Conservation (phyloP, 345 rosid species). For the Linum trigynum region DNA sequence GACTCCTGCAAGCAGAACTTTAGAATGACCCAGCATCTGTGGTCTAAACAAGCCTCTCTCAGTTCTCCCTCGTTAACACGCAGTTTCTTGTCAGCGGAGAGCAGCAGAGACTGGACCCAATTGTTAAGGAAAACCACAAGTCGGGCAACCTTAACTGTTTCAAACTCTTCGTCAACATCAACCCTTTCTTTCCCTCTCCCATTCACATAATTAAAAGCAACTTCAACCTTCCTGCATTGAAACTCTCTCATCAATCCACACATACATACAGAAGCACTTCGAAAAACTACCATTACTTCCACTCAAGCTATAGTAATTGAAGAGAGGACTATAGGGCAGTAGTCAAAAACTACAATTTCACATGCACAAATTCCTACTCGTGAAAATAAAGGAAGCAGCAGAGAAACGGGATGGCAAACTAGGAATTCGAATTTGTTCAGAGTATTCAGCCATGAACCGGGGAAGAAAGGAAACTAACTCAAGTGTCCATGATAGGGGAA, state of each 20-base stretch:
- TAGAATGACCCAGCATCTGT: slow-evolving; percentile 72
- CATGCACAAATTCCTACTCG: no score
- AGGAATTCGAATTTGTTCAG: background rate
- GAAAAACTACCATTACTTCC: no score
- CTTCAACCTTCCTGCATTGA: slow-evolving; percentile 68
- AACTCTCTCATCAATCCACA: slow-evolving; percentile 6
- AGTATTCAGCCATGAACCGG: background rate
- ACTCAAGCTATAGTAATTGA: no score
- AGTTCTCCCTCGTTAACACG: slow-evolving; percentile 16
- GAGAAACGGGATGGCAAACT: background rate
- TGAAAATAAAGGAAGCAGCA: background rate
- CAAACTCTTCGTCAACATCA: slow-evolving; percentile 33
- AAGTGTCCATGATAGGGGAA: background rate
- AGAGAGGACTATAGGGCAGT: no score
- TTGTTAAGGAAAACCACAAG: slow-evolving; percentile 55
- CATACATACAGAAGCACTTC: background rate
- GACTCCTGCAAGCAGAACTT: slow-evolving; percentile 66
- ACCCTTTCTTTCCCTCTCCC: slow-evolving; percentile 20
- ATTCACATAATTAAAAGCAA: slow-evolving; percentile 45
- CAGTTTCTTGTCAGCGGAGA: slow-evolving; percentile 35
- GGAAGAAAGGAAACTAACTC: slow-evolving; percentile 1
- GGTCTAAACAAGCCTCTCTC: slow-evolving; percentile 43
- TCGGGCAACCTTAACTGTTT: slow-evolving; percentile 50
- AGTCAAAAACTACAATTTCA: no score
- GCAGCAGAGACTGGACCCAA: slow-evolving; percentile 64